Conservation (phyloP, 2,329 filamentous ascomycete species). For the Boeremia lycopersici region DNA sequence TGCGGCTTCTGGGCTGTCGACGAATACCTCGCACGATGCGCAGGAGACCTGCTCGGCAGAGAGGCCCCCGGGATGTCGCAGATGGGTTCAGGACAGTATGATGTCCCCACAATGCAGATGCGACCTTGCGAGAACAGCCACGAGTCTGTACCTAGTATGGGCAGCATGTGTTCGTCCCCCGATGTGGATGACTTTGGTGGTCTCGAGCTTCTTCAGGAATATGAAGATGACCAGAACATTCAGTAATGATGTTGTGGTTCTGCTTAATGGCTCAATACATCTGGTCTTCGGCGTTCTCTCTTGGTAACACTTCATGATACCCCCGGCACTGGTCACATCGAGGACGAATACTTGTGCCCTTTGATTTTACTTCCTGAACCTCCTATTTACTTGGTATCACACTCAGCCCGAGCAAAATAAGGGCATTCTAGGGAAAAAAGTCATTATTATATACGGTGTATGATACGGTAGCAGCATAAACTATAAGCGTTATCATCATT, state of each 20-base stretch:
- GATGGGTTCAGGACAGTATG: conserved; percentile 1
- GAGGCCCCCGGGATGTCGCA: conserved; percentile 17
- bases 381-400: background rate
- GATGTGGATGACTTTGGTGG: conserved; percentile 33
- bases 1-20: conserved; percentile 48
- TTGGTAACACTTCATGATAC: conserved; percentile 12
- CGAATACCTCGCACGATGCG: conserved; percentile 46
- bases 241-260: background rate
- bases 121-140: conserved; percentile 21
- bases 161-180: conserved; percentile 14
- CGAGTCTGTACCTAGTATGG: conserved; percentile 19
- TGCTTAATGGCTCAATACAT: background rate
- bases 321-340: background rate
- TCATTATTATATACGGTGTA: background rate
- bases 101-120: background rate
- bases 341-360: background rate
- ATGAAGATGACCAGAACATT: conserved; percentile 25
- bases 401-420: background rate
- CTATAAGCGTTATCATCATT: background rate
- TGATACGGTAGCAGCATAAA: background rate
- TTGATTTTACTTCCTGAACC: background rate
- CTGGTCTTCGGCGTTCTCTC: conserved; percentile 2
- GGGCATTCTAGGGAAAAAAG: background rate
- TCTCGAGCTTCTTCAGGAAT: conserved; percentile 42
- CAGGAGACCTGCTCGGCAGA: conserved; percentile 42